Evolutionary conservation across 2,329 filamentous ascomycete genomes (phyloP).

Genomic region (Neonectria punicea): DNA sequence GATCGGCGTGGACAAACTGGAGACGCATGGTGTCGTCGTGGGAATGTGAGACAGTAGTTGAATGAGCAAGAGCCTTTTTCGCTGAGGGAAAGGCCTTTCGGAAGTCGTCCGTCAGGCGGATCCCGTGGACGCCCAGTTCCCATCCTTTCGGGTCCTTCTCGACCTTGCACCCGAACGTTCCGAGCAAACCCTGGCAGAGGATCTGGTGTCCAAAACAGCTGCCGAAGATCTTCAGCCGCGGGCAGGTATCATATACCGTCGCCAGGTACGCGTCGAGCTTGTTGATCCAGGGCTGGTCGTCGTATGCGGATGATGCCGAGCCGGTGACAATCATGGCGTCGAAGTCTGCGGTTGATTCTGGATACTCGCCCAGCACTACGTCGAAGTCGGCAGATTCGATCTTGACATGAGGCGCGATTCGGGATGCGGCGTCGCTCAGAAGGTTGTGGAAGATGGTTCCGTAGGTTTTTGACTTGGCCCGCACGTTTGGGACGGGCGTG

Average conservation of each 20-base stretch:
- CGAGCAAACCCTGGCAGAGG: conserved; percentile 51
- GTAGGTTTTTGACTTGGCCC: conserved; percentile 25
- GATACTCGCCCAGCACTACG: conserved; percentile 49
- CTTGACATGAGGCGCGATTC: conserved; percentile 23
- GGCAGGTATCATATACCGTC: conserved; percentile 42
- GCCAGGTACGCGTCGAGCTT: conserved; percentile 35
- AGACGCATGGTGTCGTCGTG: conserved; percentile 36
- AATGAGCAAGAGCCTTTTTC: background rate
- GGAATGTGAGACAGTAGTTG: background rate
- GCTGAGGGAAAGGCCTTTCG: conserved; percentile 14
- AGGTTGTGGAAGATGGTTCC: conserved; percentile 36
- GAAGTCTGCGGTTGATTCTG: conserved; percentile 41
- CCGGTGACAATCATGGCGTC: conserved; percentile 54
- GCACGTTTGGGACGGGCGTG: conserved; percentile 32
- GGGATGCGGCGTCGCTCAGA: conserved; percentile 25
- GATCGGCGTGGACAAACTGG: conserved; percentile 53
- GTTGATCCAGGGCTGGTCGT: conserved; percentile 37
- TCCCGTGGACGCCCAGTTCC: conserved; percentile 46
- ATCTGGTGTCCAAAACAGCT: conserved; percentile 58
- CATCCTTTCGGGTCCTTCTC: conserved; percentile 44
- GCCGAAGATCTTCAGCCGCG: conserved; percentile 52
- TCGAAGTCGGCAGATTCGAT: conserved; percentile 48
- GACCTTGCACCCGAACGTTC: conserved; percentile 39
- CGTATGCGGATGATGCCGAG: conserved; percentile 48
- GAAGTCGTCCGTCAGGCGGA: conserved; percentile 40